phyloP scores from a whole-genome alignment of 1,284 basidiomycete species.

The Chondrostereum purpureum region DNA sequence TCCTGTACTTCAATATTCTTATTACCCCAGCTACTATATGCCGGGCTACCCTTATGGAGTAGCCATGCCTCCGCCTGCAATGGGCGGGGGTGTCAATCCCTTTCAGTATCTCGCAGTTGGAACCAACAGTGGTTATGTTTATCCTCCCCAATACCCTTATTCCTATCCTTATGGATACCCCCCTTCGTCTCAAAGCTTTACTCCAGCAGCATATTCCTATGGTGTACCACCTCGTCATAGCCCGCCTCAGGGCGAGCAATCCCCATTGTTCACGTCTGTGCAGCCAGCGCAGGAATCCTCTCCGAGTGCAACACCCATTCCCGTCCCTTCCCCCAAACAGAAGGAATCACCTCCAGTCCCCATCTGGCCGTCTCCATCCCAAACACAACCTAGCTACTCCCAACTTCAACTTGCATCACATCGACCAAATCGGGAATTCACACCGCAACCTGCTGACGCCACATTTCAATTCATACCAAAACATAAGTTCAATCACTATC shows the following conservation, averaged over 20 bases:
- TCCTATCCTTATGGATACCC: neutral
- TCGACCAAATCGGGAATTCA: too few species aligned
- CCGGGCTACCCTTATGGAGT: neutral
- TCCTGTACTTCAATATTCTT: neutral
- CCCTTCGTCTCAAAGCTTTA: neutral
- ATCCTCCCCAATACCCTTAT: neutral
- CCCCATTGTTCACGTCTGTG: too few species aligned
- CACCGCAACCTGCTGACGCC: too few species aligned
- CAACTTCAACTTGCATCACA: neutral
- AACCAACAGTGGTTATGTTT: neutral
- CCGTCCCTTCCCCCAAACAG: neutral
- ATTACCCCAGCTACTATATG: neutral
- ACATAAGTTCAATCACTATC: constrained; percentile 1
- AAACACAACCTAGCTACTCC: too few species aligned
- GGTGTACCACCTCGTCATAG: too few species aligned
- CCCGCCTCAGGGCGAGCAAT: too few species aligned
- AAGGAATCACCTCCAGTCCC: neutral
- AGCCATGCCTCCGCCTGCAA: neutral
- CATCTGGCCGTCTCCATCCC: too few species aligned
- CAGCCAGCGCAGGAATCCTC: too few species aligned
- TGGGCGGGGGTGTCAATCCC: neutral
- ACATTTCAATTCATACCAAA: too few species aligned
- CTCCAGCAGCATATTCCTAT: too few species aligned
- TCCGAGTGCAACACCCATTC: neutral
- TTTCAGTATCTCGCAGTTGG: neutral